Percentiles rank a stretch among this genome's conserved stretches.
These are phyloP conservation scores for Persicaria maculosa DNA, from an alignment of 148 eudicot genomes.

Conservation along the genomic window DNA sequence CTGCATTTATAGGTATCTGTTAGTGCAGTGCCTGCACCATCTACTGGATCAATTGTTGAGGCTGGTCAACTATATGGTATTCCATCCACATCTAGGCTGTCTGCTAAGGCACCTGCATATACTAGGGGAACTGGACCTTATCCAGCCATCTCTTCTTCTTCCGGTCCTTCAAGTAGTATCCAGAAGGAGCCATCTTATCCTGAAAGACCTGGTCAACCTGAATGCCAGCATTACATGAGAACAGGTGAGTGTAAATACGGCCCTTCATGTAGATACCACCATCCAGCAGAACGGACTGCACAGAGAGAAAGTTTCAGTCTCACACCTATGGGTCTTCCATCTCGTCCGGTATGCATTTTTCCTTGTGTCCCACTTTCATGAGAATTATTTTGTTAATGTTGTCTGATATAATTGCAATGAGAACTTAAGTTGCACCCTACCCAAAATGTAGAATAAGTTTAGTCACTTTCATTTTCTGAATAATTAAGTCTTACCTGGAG, in stretches of 20 bases:
- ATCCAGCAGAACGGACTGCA: slow-evolving; percentile 63
- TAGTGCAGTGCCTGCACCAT: slow-evolving; percentile 43
- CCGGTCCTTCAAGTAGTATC: slow-evolving; percentile 40
- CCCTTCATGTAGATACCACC: slow-evolving; percentile 83
- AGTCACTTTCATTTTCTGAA: background rate
- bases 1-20: slow-evolving; percentile 41
- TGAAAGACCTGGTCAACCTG: slow-evolving; percentile 90
- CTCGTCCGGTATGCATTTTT: slow-evolving; percentile 60
- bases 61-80: slow-evolving; percentile 35
- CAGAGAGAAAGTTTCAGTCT: slow-evolving; percentile 27
- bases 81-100: slow-evolving; percentile 45
- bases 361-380: background rate
- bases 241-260: slow-evolving; percentile 95
- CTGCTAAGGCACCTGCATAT: slow-evolving; percentile 34
- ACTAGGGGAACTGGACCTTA: slow-evolving; percentile 8
- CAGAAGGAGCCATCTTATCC: slow-evolving; percentile 65
- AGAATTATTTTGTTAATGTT: background rate
- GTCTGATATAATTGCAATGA: background rate
- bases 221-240: slow-evolving; percentile 82
- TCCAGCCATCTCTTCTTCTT: slow-evolving; percentile 30
- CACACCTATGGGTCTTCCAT: slow-evolving; percentile 84
- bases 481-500: background rate
- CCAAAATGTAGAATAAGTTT: no score
- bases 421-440: background rate
- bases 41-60: slow-evolving; percentile 31